phyloP scores from a whole-genome alignment of 257 asterid species.

The Nicotiana benthamiana region DNA sequence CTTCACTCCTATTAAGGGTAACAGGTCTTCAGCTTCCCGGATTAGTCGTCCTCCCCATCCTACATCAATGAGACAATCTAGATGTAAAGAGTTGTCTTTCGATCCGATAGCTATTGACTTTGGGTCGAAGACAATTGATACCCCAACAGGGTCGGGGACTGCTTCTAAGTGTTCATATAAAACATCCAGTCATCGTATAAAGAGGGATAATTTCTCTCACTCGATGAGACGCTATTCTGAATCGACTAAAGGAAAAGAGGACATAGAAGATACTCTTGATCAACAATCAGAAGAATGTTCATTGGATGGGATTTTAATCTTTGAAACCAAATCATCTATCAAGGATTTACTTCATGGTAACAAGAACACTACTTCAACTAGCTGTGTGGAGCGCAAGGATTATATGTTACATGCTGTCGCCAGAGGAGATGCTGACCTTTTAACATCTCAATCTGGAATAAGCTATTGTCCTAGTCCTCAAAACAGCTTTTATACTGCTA shows the following conservation, averaged over 20 bases:
- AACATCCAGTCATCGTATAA: slow-evolving; percentile 20
- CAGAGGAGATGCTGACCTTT: slow-evolving; percentile 20
- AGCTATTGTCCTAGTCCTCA: slow-evolving; percentile 33
- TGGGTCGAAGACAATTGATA: slow-evolving; percentile 23
- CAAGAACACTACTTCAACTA: slow-evolving; percentile 24
- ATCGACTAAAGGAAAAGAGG: slow-evolving; percentile 19
- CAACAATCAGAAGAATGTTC: slow-evolving; percentile 19
- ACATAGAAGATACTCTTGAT: slow-evolving; percentile 14
- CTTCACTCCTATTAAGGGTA: slow-evolving; percentile 23
- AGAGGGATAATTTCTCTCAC: slow-evolving; percentile 11
- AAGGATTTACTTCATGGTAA: slow-evolving; percentile 25
- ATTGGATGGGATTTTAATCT: slow-evolving; percentile 1
- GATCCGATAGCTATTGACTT: slow-evolving; percentile 21
- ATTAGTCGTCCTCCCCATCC: slow-evolving; percentile 51
- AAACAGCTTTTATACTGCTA: slow-evolving; percentile 33
- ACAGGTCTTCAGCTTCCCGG: slow-evolving; percentile 32
- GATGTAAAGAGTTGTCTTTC: slow-evolving; percentile 40
- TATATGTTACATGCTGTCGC: slow-evolving; percentile 12
- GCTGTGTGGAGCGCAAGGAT: slow-evolving; percentile 24
- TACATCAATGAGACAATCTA: slow-evolving; percentile 32
- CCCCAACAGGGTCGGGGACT: slow-evolving; percentile 24
- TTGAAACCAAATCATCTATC: slow-evolving; percentile 9
- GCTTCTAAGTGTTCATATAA: slow-evolving; percentile 35
- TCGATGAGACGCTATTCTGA: not conserved
- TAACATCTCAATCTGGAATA: slow-evolving; percentile 26